Evolutionary conservation across 208 protist genomes (phyloP).

Genomic region (Herpetomonas tarakana): DNA sequence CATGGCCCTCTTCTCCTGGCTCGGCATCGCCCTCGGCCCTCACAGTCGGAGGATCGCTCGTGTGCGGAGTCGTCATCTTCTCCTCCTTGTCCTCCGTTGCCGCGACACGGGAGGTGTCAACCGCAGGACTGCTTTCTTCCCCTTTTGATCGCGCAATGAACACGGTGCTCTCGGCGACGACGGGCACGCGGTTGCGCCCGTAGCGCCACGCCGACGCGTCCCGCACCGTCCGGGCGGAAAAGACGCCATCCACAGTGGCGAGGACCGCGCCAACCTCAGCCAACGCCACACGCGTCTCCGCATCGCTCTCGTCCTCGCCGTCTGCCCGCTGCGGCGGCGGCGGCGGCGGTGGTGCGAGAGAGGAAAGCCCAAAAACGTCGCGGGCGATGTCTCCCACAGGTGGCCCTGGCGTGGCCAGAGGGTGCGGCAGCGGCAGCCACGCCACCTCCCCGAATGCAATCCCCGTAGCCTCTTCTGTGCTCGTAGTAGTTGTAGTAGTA

Average conservation of each 20-base stretch:
- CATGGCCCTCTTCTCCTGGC: neutral
- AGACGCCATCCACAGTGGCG: slow-evolving; percentile 30
- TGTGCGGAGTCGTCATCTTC: neutral
- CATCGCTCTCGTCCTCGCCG: neutral
- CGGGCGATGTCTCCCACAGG: neutral
- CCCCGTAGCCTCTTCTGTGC: too few relatives aligned
- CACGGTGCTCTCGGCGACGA: slow-evolving; percentile 40
- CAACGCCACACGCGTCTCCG: slow-evolving; percentile 13
- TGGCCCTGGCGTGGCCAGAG: neutral
- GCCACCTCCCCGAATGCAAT: too few relatives aligned
- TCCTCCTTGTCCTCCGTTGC: neutral
- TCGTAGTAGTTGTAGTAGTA: too few relatives aligned
- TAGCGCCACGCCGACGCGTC: slow-evolving; percentile 52
- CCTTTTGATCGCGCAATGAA: slow-evolving; percentile 5
- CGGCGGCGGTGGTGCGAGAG: too few relatives aligned
- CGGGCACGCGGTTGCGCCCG: slow-evolving; percentile 52
- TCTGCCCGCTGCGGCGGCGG: too few relatives aligned
- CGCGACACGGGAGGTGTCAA: neutral
- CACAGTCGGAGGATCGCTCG: neutral
- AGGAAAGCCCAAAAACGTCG: neutral
- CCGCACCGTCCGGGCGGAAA: slow-evolving; percentile 34
- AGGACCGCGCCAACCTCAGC: slow-evolving; percentile 53
- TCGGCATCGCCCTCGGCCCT: slow-evolving; percentile 2
- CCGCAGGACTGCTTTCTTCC: neutral
- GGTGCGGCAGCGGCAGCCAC: neutral